Evolutionary conservation across 306 rosid species (phyloP), one percentile per base, ranked within the genome.

Genomic region (Echinosophora koreensis): DNA sequence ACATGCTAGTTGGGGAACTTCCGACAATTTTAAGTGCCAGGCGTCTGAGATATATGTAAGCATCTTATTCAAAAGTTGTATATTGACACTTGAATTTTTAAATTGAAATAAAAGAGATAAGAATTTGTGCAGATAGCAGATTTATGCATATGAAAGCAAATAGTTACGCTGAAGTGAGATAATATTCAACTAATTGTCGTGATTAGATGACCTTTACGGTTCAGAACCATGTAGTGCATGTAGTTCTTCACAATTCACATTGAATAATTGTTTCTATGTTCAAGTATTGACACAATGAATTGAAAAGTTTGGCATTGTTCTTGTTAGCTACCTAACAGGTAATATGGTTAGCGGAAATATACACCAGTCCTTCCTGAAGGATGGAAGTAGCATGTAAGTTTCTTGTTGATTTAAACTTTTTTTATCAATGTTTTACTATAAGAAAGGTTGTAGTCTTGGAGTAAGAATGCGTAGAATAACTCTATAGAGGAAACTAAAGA

Each of bases 311-410:
- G 52, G 52, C 76, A 14, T 81, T 82, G 63, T 80, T 73, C 77
- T 64, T 83, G 56, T 56, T 76, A 92, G 97, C 76, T 88, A 87
- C 75, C 86, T 92, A 74, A 92, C 92, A 69, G 83, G 90, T 63
- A 92, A 92, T 66, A 73, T 62, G 84, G 79, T 92, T 27, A 87
- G 88, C 50, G 97, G 97, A 78, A 81, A 68, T 51, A 70, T 92
- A 79, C 82, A 93, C 34, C 74, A 74, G 17, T 85, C 92, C 46
- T 61, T 90, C 79, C 76, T 90, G 86, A 86, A 30, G 76, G 90
- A 74, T 22, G 96, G 96, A 66, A 87, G 87, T 73, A 92, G 76
- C 81, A 67, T 90, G 97, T 92, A 87, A 78, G 96, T 84, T 78
- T 80, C 76, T 84, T 27, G 27, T 13, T 55, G 49, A 65, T 47